A percentile compares a stretch with the other conserved stretches of the same genome.
These are phyloP conservation scores for Acanthamoeba comandoni DNA, from an alignment of 208 protist species.

Conservation along the genomic window DNA sequence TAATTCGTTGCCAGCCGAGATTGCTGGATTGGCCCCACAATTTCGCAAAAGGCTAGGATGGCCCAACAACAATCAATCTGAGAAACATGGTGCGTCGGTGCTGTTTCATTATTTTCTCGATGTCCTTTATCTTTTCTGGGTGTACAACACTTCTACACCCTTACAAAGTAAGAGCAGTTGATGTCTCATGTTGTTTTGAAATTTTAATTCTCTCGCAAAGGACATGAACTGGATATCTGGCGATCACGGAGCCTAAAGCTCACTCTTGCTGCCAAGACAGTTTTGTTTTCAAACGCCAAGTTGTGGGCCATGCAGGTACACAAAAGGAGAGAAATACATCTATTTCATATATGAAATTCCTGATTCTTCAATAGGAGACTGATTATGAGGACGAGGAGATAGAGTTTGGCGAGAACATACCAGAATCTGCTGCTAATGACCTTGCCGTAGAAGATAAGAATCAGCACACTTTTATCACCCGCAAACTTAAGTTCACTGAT, in stretches of 20 bases:
- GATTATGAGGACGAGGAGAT: no score
- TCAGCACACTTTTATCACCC: no score
- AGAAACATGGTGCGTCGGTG: conserved; percentile 7
- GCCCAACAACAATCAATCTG: conserved; percentile 13
- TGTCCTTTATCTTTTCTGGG: no score
- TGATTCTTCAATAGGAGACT: no score
- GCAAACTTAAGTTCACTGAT: no score
- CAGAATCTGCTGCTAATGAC: no score
- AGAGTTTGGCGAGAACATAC: no score
- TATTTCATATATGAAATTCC: no score
- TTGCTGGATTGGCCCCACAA: conserved; percentile 14
- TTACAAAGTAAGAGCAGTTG: background rate
- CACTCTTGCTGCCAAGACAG: background rate
- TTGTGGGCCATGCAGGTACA: conserved; percentile 1
- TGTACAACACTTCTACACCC: background rate
- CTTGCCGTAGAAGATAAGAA: no score
- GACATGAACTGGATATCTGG: conserved; percentile 23
- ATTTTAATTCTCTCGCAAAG: background rate
- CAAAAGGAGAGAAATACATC: no score
- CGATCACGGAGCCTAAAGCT: background rate
- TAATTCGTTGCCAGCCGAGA: conserved; percentile 33
- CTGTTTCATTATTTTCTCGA: background rate
- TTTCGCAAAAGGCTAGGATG: conserved; percentile 27
- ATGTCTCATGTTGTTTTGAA: background rate
- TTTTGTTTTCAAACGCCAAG: conserved; percentile 24